A percentile compares a stretch with the other conserved stretches of the same genome.
Evolutionary conservation across 805 yeast genomes (phyloP).

Genomic region (Candida glaebosa): DNA sequence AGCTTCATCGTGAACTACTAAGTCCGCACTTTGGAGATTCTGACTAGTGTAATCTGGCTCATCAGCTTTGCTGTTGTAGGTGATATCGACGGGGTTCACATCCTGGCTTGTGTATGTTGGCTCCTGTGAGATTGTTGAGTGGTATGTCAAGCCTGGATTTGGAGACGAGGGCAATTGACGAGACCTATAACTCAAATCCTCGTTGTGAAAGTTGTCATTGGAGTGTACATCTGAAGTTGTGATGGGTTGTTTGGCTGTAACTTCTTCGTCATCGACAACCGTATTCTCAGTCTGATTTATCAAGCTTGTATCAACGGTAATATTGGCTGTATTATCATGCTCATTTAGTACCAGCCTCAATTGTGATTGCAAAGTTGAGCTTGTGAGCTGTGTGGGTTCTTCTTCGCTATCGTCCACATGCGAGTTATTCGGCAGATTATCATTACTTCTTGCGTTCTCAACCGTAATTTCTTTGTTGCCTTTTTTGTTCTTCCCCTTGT

Average conservation of each 20-base stretch:
- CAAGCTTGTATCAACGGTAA: neutral
- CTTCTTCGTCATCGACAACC: neutral
- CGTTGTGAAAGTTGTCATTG: constrained; percentile 1
- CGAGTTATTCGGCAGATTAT: constrained; percentile 3
- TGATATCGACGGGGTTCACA: neutral
- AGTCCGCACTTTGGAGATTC: neutral
- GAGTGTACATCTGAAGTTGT: neutral
- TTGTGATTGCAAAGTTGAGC: constrained; percentile 3
- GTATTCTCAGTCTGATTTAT: neutral
- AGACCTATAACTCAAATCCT: neutral
- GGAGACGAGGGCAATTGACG: neutral
- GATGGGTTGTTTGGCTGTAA: neutral
- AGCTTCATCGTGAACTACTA: neutral
- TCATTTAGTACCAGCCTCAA: constrained; percentile 3
- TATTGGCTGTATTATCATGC: neutral
- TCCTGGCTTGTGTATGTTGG: neutral
- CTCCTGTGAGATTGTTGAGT: neutral
- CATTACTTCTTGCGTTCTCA: neutral
- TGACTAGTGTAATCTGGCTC: neutral
- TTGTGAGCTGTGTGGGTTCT: constrained; percentile 10
- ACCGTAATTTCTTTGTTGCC: neutral
- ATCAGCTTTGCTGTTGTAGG: neutral
- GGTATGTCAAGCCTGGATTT: neutral
- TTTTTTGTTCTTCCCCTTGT: neutral
- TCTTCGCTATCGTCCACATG: constrained; percentile 17